Evolutionary conservation across 1,284 basidiomycete genomes (phyloP).

Genomic region (Microstroma glucosiphilum): DNA sequence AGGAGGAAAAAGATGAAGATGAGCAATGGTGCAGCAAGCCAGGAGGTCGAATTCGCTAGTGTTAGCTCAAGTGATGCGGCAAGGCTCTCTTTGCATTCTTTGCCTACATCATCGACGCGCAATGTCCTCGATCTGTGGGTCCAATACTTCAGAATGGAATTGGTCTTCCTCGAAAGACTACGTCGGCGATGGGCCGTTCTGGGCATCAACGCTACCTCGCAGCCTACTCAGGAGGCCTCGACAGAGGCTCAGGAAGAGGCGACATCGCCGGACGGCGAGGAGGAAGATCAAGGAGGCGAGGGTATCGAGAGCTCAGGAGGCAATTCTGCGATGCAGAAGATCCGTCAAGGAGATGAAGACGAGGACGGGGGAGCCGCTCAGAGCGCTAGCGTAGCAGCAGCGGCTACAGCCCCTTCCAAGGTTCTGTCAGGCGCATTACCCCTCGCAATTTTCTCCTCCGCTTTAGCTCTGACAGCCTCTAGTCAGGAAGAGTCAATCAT

Average conservation of each 20-base stretch:
- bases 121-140: constrained; percentile 38
- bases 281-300: not conserved
- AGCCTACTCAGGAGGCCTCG: not conserved
- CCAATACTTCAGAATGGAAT: constrained; percentile 72
- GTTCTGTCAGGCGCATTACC: not conserved
- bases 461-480: not conserved
- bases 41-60: not conserved
- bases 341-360: not conserved
- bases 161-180: constrained; percentile 79
- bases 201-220: constrained; percentile 55
- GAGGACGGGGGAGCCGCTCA: not conserved
- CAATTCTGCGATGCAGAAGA: not conserved
- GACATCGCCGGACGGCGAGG: not conserved
- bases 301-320: not conserved
- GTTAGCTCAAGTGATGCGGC: not conserved
- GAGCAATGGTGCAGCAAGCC: not conserved
- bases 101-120: not conserved
- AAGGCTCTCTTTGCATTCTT: not conserved
- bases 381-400: not conserved
- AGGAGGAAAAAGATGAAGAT: not conserved
- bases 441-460: constrained; percentile 1
- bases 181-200: constrained; percentile 73
- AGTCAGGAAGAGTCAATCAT: not conserved
- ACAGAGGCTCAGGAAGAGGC: not conserved
- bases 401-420: not conserved